These are phyloP conservation scores for Pezicula carpinea DNA, from an alignment of 2,329 filamentous ascomycete genomes.

Conservation along the genomic window DNA sequence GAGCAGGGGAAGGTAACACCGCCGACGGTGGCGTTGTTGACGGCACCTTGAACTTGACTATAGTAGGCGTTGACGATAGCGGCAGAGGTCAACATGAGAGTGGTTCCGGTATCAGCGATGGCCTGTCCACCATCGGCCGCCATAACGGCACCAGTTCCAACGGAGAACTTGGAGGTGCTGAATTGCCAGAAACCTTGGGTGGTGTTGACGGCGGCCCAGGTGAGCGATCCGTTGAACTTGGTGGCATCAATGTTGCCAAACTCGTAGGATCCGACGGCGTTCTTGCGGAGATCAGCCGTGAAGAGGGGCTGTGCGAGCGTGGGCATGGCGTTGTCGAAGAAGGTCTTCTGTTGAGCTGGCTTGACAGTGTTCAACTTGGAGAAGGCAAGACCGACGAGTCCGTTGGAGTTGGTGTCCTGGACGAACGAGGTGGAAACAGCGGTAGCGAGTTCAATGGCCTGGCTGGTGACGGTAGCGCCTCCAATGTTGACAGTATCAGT, in stretches of 20 bases:
- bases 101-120: slow-evolving; percentile 41
- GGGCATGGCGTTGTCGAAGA: slow-evolving; percentile 29
- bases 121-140: slow-evolving; percentile 49
- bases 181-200: slow-evolving; percentile 53
- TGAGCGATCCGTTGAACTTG: slow-evolving; percentile 49
- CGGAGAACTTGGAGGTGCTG: slow-evolving; percentile 42
- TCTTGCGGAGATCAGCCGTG: slow-evolving; percentile 48
- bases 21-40: slow-evolving; percentile 29
- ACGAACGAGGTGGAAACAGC: slow-evolving; percentile 30
- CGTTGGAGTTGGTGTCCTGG: slow-evolving; percentile 40
- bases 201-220: slow-evolving; percentile 44
- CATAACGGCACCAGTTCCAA: slow-evolving; percentile 47
- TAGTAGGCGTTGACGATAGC: slow-evolving; percentile 37
- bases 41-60: slow-evolving; percentile 30
- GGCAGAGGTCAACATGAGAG: slow-evolving; percentile 33
- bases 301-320: slow-evolving; percentile 49
- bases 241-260: slow-evolving; percentile 51
- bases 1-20: slow-evolving; percentile 35
- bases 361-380: slow-evolving; percentile 30
- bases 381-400: slow-evolving; percentile 57
- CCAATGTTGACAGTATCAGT: slow-evolving; percentile 32
- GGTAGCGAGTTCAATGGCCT: slow-evolving; percentile 31
- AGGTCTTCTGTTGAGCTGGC: slow-evolving; percentile 29
- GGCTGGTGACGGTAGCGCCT: slow-evolving; percentile 26
- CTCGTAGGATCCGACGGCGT: slow-evolving; percentile 44